These are phyloP conservation scores for Iodosphaeria phyllophila DNA, from an alignment of 2,329 filamentous ascomycete species.

Conservation along the genomic window DNA sequence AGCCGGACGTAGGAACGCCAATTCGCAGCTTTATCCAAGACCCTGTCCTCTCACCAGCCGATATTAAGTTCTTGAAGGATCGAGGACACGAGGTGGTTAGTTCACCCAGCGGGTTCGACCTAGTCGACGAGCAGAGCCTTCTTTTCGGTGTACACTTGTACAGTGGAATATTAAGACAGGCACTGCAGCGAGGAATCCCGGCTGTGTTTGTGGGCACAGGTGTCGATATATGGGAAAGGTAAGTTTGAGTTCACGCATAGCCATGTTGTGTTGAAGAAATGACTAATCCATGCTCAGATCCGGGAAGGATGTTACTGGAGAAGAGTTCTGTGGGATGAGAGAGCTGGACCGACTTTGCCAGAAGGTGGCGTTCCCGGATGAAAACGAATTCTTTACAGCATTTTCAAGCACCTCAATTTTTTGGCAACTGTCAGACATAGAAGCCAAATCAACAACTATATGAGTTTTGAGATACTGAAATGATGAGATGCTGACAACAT, in stretches of 20 bases:
- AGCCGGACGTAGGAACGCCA: no score
- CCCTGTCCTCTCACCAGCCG: slow-evolving; percentile 27
- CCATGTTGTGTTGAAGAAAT: neutral
- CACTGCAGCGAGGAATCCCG: slow-evolving; percentile 27
- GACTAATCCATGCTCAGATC: no score
- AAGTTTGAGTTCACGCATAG: slow-evolving; percentile 10
- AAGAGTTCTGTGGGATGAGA: no score
- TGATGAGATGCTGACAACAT: neutral
- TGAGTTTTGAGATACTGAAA: no score
- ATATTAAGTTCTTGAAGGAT: slow-evolving; percentile 30
- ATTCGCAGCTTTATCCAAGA: slow-evolving; percentile 35
- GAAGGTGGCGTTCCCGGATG: slow-evolving; percentile 18
- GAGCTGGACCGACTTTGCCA: slow-evolving; percentile 14
- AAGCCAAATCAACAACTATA: no score
- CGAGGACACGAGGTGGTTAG: slow-evolving; percentile 33
- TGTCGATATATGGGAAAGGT: slow-evolving; percentile 31
- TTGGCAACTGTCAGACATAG: slow-evolving; percentile 15
- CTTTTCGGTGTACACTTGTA: slow-evolving; percentile 47
- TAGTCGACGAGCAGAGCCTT: slow-evolving; percentile 28
- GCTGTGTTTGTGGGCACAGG: slow-evolving; percentile 38
- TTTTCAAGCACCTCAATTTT: slow-evolving; percentile 23
- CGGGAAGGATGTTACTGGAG: no score
- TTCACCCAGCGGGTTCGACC: slow-evolving; percentile 30
- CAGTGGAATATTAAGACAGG: slow-evolving; percentile 28
- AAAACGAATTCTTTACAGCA: slow-evolving; percentile 14